Percentiles rank a stretch among this genome's conserved stretches.
phyloP scores from a whole-genome alignment of 768 basidiomycete genomes.

The Sporobolomyces phaffii region DNA sequence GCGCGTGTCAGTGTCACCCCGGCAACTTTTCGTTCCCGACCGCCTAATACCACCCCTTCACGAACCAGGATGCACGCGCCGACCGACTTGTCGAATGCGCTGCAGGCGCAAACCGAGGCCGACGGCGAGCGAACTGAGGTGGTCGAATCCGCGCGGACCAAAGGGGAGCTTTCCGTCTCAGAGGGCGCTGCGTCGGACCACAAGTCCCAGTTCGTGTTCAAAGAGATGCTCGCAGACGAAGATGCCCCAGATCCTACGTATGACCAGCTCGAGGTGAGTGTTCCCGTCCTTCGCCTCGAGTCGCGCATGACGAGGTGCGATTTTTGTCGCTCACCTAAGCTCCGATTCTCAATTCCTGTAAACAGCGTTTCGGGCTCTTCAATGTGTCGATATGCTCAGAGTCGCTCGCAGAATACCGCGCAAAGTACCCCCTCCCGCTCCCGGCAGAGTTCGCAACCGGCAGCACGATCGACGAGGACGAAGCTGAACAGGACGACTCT shows the following conservation, averaged over 20 bases:
- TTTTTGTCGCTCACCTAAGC: not conserved
- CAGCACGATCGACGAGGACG: not conserved
- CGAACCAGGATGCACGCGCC: too few species aligned
- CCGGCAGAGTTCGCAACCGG: too few species aligned
- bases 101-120: too few species aligned
- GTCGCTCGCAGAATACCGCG: slow-evolving; percentile 19
- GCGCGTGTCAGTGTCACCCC: too few species aligned
- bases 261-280: slow-evolving; percentile 13
- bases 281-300: not conserved
- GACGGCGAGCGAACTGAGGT: too few species aligned
- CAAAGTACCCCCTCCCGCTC: slow-evolving; percentile 9
- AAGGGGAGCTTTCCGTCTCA: too few species aligned
- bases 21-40: too few species aligned
- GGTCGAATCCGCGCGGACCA: too few species aligned
- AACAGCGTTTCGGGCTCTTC: slow-evolving; percentile 27
- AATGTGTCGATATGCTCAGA: not conserved
- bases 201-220: slow-evolving; percentile 5
- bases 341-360: not conserved
- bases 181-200: too few species aligned
- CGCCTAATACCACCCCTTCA: too few species aligned
- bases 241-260: not conserved
- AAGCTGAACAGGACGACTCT: not conserved
- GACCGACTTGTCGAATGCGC: too few species aligned
- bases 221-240: slow-evolving; percentile 9
- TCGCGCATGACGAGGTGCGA: not conserved